Conservation (phyloP, 495 filamentous ascomycete species). For the Amorphotheca resinae region DNA sequence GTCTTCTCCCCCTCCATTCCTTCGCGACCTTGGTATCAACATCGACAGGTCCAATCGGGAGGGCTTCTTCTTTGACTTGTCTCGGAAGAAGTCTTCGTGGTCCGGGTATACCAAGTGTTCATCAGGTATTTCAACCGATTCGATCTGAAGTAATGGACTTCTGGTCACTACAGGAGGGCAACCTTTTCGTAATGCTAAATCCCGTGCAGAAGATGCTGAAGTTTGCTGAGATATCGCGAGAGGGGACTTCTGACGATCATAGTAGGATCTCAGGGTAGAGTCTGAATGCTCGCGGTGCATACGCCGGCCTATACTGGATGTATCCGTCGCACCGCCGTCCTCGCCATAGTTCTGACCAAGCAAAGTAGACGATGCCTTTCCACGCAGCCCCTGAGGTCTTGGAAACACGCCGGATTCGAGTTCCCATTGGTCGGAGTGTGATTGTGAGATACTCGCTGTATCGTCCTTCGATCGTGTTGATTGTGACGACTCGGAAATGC, state of each 20-base stretch:
- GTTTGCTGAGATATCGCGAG: slow-evolving; percentile 43
- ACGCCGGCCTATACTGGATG: slow-evolving; percentile 21
- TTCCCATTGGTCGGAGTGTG: slow-evolving; percentile 27
- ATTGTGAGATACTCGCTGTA: slow-evolving; percentile 8
- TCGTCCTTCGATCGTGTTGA: slow-evolving; percentile 24
- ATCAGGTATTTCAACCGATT: slow-evolving; percentile 9
- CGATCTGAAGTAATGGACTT: slow-evolving; percentile 24
- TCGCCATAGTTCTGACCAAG: slow-evolving; percentile 14
- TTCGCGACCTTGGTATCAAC: slow-evolving; percentile 22
- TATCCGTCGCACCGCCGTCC: slow-evolving; percentile 22
- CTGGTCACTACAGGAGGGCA: slow-evolving; percentile 27
- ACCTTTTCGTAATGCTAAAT: slow-evolving; percentile 37
- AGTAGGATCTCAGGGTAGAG: slow-evolving; percentile 38
- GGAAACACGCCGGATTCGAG: slow-evolving; percentile 38
- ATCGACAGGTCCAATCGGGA: slow-evolving; percentile 34
- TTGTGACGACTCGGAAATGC: slow-evolving; percentile 33
- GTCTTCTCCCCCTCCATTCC: slow-evolving; percentile 19
- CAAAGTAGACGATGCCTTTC: slow-evolving; percentile 14
- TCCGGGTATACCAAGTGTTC: slow-evolving; percentile 1
- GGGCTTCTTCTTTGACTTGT: slow-evolving; percentile 32
- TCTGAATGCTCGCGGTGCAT: slow-evolving; percentile 32
- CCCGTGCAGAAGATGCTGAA: slow-evolving; percentile 30
- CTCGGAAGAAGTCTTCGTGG: background rate
- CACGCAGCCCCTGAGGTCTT: slow-evolving; percentile 11
- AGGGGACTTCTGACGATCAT: slow-evolving; percentile 38